These are phyloP conservation scores for Voacanga thouarsii DNA, from an alignment of 257 asterid species.

Conservation along the genomic window DNA sequence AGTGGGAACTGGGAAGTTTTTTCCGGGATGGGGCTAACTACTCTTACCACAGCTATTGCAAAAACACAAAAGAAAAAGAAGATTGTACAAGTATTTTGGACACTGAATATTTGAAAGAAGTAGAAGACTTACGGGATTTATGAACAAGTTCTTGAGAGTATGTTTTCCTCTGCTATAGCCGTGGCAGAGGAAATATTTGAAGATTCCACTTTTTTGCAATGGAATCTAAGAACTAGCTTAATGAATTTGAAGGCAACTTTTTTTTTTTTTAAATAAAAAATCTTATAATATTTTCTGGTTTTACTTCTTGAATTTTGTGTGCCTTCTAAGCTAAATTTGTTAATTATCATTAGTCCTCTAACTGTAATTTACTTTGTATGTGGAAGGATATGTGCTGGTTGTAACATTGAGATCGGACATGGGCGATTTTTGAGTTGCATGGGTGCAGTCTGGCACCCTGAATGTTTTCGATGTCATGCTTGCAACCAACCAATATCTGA, in stretches of 20 bases:
- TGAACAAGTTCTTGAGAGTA: not conserved
- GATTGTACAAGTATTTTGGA: not conserved
- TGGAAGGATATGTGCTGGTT: conserved; percentile 91
- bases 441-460: conserved; percentile 97
- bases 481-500: conserved; percentile 88
- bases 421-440: conserved; percentile 90
- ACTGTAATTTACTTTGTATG: conserved; percentile 6
- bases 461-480: conserved; percentile 88
- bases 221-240: not conserved
- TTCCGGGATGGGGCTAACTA: no score
- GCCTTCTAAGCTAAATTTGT: not conserved
- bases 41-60: no score
- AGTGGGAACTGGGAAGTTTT: no score
- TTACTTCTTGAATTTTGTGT: not conserved
- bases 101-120: not conserved
- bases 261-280: not conserved
- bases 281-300: not conserved
- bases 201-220: not conserved
- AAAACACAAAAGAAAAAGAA: not conserved
- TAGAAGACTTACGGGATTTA: not conserved
- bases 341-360: conserved; percentile 6
- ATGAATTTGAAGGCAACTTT: not conserved
- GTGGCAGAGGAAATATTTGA: not conserved
- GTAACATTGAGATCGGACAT: conserved; percentile 75
- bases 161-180: not conserved